Conservation (phyloP, 176 grass and related monocot species). For the Calamus simplicifolius region DNA sequence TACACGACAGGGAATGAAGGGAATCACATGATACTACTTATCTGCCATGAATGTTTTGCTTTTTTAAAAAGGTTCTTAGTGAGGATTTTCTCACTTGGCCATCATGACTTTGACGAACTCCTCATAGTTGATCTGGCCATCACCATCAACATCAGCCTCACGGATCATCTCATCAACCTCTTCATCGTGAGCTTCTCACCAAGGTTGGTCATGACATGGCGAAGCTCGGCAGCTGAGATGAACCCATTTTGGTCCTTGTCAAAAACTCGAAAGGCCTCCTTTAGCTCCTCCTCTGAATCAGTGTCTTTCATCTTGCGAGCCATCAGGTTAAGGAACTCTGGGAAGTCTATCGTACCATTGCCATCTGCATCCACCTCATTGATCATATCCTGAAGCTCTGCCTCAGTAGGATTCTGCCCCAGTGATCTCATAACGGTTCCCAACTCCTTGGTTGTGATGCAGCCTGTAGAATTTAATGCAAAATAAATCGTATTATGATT, state of each 20-base stretch:
- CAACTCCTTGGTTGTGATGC: constrained; percentile 71
- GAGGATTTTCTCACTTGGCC: constrained; percentile 52
- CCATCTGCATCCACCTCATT: constrained; percentile 70
- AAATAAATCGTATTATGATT: too few species aligned
- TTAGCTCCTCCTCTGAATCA: constrained; percentile 65
- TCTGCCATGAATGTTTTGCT: neutral
- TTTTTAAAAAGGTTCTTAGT: constrained; percentile 1
- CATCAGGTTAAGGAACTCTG: constrained; percentile 71
- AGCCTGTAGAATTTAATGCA: constrained; percentile 20
- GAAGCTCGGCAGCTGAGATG: constrained; percentile 72
- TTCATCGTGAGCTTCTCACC: constrained; percentile 69
- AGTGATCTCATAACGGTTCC: constrained; percentile 68
- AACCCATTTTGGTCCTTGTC: constrained; percentile 73
- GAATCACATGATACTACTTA: constrained; percentile 33
- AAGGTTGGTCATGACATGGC: constrained; percentile 74
- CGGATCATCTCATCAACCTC: constrained; percentile 71
- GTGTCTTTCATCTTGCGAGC: constrained; percentile 73
- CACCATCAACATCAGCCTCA: constrained; percentile 50
- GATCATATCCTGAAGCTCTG: constrained; percentile 74
- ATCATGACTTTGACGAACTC: constrained; percentile 74
- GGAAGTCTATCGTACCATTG: constrained; percentile 67
- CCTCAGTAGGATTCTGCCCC: constrained; percentile 65
- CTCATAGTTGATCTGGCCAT: constrained; percentile 72
- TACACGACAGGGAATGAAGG: neutral
- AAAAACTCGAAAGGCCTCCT: constrained; percentile 61